Percentiles rank a stretch among this genome's conserved stretches.
Conservation (phyloP, 257 asterid genomes). For the Jacaranda mimosifolia region DNA sequence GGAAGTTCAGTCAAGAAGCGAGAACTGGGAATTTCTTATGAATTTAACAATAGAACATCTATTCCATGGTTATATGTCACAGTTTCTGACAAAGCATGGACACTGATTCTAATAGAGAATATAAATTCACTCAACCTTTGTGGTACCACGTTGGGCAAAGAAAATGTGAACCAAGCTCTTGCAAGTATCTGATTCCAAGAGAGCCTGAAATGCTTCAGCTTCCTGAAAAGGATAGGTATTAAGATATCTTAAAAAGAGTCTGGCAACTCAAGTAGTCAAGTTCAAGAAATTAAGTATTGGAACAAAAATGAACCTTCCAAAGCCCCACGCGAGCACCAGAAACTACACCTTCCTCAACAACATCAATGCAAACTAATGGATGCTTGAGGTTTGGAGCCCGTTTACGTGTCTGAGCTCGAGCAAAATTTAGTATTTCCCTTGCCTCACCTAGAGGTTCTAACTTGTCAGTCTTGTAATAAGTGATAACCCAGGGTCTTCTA, state of each 20-base stretch:
- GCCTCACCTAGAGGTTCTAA: constrained; percentile 90
- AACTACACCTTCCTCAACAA: constrained; percentile 87
- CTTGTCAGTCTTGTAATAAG: constrained; percentile 81
- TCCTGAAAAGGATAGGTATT: constrained; percentile 60
- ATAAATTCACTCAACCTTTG: constrained; percentile 59
- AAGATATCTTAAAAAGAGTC: constrained; percentile 8
- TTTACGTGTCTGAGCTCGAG: constrained; percentile 84
- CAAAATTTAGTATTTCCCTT: constrained; percentile 85
- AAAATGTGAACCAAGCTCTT: constrained; percentile 93
- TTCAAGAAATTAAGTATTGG: constrained; percentile 23
- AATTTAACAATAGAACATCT: background rate
- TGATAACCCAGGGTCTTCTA: constrained; percentile 81
- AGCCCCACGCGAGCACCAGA: constrained; percentile 92
- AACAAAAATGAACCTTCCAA: constrained; percentile 66
- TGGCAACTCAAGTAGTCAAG: constrained; percentile 1
- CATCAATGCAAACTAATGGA: constrained; percentile 91
- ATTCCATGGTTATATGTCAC: background rate
- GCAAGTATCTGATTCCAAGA: constrained; percentile 81
- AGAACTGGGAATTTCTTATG: background rate
- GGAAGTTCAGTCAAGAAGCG: background rate
- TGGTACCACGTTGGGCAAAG: constrained; percentile 97
- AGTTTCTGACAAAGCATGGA: background rate
- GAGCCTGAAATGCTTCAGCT: constrained; percentile 83
- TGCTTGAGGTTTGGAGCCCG: constrained; percentile 90
- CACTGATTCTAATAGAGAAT: background rate